phyloP scores from a whole-genome alignment of 2,329 filamentous ascomycete species.

The Sclerotinia subarctica region DNA sequence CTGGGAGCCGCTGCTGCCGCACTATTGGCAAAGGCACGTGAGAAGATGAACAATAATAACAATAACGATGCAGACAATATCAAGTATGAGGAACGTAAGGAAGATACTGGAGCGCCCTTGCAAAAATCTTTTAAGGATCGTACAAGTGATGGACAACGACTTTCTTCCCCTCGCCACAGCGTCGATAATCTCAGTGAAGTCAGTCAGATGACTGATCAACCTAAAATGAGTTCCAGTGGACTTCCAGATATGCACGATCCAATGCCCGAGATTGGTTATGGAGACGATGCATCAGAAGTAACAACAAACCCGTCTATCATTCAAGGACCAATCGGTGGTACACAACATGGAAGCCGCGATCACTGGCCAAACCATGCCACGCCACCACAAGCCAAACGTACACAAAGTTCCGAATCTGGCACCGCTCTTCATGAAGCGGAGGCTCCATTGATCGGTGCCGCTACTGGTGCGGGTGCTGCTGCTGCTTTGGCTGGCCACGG shows the following conservation, averaged over 20 bases:
- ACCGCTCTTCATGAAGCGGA: conserved; percentile 37
- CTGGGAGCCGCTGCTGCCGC: conserved; percentile 31
- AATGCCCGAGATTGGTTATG: conserved; percentile 74
- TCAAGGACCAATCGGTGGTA: conserved; percentile 62
- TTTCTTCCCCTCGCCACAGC: conserved; percentile 55
- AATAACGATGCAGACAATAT: conserved; percentile 32
- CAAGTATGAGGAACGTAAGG: conserved; percentile 32
- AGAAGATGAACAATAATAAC: conserved; percentile 26
- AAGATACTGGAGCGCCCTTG: conserved; percentile 49
- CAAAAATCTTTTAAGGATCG: conserved; percentile 67
- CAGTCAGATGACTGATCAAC: conserved; percentile 40
- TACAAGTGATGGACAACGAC: conserved; percentile 52
- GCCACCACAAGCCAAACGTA: conserved; percentile 40
- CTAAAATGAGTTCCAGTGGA: conserved; percentile 64
- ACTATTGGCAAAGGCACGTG: conserved; percentile 31
- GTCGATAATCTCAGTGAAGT: conserved; percentile 53
- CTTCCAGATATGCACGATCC: conserved; percentile 67
- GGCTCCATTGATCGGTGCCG: conserved; percentile 44
- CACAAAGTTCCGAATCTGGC: conserved; percentile 28
- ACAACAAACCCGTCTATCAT: conserved; percentile 84
- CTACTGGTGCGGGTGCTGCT: conserved; percentile 52
- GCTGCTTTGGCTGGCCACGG: conserved; percentile 53
- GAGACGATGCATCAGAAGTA: conserved; percentile 58
- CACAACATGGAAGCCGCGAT: conserved; percentile 38
- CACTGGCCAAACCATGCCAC: conserved; percentile 57